phyloP scores from a whole-genome alignment of 2,329 filamentous ascomycete species.

The Penicillium sp. region DNA sequence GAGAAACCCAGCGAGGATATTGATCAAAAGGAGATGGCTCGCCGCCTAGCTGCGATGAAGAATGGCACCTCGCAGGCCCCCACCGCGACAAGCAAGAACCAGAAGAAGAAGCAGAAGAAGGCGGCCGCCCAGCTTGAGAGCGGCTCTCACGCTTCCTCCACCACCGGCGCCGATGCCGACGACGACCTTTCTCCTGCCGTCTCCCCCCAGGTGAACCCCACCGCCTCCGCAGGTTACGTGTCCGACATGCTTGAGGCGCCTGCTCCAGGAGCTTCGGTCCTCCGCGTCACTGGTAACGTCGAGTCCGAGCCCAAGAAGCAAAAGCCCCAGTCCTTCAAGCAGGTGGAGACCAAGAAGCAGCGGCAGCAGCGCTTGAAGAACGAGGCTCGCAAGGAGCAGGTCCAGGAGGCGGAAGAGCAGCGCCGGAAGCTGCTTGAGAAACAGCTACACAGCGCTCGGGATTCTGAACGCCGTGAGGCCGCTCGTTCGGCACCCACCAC shows the following conservation, averaged over 20 bases:
- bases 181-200: slow-evolving; percentile 68
- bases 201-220: slow-evolving; percentile 55
- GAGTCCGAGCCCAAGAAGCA: slow-evolving; percentile 56
- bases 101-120: slow-evolving; percentile 69
- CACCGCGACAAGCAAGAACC: slow-evolving; percentile 36
- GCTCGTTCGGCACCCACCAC: slow-evolving; percentile 43
- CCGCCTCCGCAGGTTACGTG: slow-evolving; percentile 56
- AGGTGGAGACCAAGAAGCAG: slow-evolving; percentile 86
- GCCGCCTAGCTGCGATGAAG: slow-evolving; percentile 64
- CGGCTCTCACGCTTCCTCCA: slow-evolving; percentile 61
- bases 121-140: slow-evolving; percentile 45
- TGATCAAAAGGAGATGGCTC: slow-evolving; percentile 70
- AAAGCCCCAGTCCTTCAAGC: slow-evolving; percentile 55
- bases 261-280: slow-evolving; percentile 61
- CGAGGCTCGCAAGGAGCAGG: slow-evolving; percentile 67
- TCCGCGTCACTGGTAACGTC: slow-evolving; percentile 67
- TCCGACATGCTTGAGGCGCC: slow-evolving; percentile 86
- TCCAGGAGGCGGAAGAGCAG: slow-evolving; percentile 71
- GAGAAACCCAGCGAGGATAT: slow-evolving; percentile 52
- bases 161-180: slow-evolving; percentile 68
- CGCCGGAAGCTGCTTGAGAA: slow-evolving; percentile 72
- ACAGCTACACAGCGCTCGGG: slow-evolving; percentile 73
- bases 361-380: slow-evolving; percentile 86
- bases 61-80: slow-evolving; percentile 56
- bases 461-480: slow-evolving; percentile 75